These are phyloP conservation scores for Diaporthe citri DNA, from an alignment of 2,329 filamentous ascomycete genomes.

Conservation along the genomic window DNA sequence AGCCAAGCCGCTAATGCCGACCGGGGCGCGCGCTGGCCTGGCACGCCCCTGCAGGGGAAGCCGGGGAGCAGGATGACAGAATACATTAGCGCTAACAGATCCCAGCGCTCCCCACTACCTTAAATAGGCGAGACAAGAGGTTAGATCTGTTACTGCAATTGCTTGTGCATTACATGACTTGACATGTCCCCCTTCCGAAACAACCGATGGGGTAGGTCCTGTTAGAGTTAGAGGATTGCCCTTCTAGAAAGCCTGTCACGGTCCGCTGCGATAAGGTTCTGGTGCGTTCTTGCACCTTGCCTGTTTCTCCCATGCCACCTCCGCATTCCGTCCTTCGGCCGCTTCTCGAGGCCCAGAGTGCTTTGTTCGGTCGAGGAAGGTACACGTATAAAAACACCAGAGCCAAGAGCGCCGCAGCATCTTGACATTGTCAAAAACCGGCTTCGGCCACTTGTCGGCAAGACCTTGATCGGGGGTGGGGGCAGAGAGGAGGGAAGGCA, in stretches of 20 bases:
- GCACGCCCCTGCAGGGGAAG: background rate
- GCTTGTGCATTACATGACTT: conserved; percentile 1
- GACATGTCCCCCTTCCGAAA: conserved; percentile 14
- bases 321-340: background rate
- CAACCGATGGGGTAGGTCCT: background rate
- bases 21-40: conserved; percentile 14
- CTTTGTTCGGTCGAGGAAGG: background rate
- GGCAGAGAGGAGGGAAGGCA: background rate
- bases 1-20: conserved; percentile 24
- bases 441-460: conserved; percentile 5
- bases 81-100: conserved; percentile 23
- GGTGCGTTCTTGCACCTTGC: background rate
- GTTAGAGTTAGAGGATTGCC: background rate
- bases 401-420: background rate
- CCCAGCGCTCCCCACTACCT: background rate
- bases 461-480: background rate
- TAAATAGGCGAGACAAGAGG: conserved; percentile 17
- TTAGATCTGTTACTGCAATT: conserved; percentile 15
- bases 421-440: background rate
- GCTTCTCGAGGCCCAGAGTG: background rate
- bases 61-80: background rate
- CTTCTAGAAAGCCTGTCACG: conserved; percentile 18
- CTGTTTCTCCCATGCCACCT: background rate
- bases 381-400: background rate
- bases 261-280: background rate